Evolutionary conservation across 1,284 basidiomycete genomes (phyloP).

Genomic region (Sporisorium graminicola): DNA sequence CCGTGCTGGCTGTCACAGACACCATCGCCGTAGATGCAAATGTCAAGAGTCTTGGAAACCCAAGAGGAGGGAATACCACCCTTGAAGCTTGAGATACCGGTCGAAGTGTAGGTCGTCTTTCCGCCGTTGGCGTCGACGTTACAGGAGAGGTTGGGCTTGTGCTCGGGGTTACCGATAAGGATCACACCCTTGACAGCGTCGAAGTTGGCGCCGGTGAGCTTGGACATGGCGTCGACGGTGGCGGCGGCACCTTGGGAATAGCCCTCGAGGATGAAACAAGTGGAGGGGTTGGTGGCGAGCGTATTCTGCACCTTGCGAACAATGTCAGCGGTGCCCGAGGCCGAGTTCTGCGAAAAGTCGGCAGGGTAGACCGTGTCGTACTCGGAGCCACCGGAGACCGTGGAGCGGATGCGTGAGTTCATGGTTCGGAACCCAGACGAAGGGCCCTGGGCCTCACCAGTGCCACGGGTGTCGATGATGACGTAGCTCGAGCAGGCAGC

Average conservation of each 20-base stretch:
- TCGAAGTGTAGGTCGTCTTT: constrained; percentile 46
- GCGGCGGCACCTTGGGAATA: constrained; percentile 66
- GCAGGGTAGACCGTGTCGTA: constrained; percentile 68
- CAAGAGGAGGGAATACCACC: constrained; percentile 52
- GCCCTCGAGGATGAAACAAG: constrained; percentile 51
- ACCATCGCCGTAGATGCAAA: constrained; percentile 65
- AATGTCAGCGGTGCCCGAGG: constrained; percentile 56
- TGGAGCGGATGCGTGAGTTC: constrained; percentile 41
- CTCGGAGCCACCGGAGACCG: constrained; percentile 43
- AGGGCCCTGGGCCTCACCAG: constrained; percentile 64
- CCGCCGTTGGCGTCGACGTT: constrained; percentile 66
- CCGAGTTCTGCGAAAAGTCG: constrained; percentile 52
- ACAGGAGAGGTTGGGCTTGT: constrained; percentile 61
- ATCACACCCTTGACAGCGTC: constrained; percentile 67
- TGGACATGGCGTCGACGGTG: constrained; percentile 58
- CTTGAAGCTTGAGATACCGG: constrained; percentile 34
- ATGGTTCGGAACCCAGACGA: constrained; percentile 53
- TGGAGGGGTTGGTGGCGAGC: constrained; percentile 23
- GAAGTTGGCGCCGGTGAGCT: constrained; percentile 46
- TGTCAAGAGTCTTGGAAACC: constrained; percentile 64
- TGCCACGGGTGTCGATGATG: constrained; percentile 68
- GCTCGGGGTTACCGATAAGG: constrained; percentile 65
- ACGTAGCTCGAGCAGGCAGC: constrained; percentile 34
- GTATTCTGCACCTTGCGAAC: constrained; percentile 30
- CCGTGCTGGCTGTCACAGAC: constrained; percentile 61